Conservation (phyloP, 1,139 yeast genomes). For the Sugiyamaella paludigena region DNA sequence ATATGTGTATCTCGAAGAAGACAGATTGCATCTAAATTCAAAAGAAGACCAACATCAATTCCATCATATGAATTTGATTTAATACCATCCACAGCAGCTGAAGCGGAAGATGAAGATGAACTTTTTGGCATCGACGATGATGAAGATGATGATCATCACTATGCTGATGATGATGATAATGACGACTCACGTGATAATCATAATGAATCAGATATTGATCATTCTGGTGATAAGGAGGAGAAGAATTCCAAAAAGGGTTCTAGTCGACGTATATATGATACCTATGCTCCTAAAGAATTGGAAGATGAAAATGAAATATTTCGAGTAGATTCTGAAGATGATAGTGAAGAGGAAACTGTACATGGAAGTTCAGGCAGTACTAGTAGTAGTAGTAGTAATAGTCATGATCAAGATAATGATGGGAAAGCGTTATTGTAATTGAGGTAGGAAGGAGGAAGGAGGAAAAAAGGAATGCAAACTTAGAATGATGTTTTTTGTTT, state of each 20-base stretch:
- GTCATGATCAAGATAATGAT: neutral
- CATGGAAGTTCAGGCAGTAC: slow-evolving; percentile 1
- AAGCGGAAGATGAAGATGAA: slow-evolving; percentile 25
- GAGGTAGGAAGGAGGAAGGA: too few species aligned
- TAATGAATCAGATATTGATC: slow-evolving; percentile 2
- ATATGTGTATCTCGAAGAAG: slow-evolving; percentile 27
- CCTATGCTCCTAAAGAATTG: slow-evolving; percentile 12
- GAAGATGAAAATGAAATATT: slow-evolving; percentile 16
- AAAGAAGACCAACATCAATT: slow-evolving; percentile 20
- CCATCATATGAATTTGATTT: slow-evolving; percentile 34
- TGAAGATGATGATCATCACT: slow-evolving; percentile 17
- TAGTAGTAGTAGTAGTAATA: neutral
- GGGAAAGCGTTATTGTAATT: slow-evolving; percentile 1
- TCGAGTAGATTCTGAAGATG: slow-evolving; percentile 23
- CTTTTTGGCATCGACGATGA: slow-evolving; percentile 18
- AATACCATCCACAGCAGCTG: slow-evolving; percentile 27
- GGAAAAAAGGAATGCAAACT: too few species aligned
- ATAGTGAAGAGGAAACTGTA: slow-evolving; percentile 16
- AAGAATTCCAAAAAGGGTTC: neutral
- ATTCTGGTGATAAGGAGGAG: slow-evolving; percentile 3
- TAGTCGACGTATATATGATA: slow-evolving; percentile 24
- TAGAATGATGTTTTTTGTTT: too few species aligned
- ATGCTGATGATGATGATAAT: slow-evolving; percentile 10
- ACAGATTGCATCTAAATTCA: slow-evolving; percentile 14
- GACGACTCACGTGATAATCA: slow-evolving; percentile 5